Percentiles rank a stretch among this genome's conserved stretches.
phyloP scores from a whole-genome alignment of 768 basidiomycete species.

The Leucosporidium yakuticum region DNA sequence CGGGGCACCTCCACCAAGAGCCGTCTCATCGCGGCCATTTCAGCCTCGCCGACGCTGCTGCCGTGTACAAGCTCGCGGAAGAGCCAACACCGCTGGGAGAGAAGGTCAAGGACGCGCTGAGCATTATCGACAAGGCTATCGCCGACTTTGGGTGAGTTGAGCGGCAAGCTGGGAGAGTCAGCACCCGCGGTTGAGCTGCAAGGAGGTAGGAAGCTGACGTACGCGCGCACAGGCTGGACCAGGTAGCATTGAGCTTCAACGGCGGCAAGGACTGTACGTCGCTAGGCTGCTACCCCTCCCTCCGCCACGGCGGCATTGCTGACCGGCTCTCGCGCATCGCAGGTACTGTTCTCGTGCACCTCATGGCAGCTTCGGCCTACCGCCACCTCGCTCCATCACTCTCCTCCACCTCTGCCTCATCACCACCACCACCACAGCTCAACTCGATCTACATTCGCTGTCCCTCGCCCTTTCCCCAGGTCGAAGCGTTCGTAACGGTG shows the following conservation, averaged over 20 bases:
- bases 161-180: background rate
- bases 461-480: slow-evolving; percentile 73
- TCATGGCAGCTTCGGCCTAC: slow-evolving; percentile 69
- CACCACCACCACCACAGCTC: slow-evolving; percentile 38
- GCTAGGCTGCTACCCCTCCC: background rate
- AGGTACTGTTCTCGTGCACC: slow-evolving; percentile 94
- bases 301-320: slow-evolving; percentile 40
- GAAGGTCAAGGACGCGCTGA: slow-evolving; percentile 66
- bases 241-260: slow-evolving; percentile 84
- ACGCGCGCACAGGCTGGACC: slow-evolving; percentile 19
- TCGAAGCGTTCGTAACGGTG: slow-evolving; percentile 75
- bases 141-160: slow-evolving; percentile 70
- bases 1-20: too few relatives aligned
- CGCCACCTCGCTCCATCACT: slow-evolving; percentile 40
- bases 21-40: slow-evolving; percentile 3
- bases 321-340: background rate
- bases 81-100: background rate
- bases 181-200: background rate
- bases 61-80: slow-evolving; percentile 20
- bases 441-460: slow-evolving; percentile 76
- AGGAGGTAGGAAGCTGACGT: background rate
- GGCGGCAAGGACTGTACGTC: slow-evolving; percentile 91
- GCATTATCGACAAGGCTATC: slow-evolving; percentile 71
- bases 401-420: slow-evolving; percentile 47
- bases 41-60: slow-evolving; percentile 19